These are phyloP conservation scores for Globisporangium nagaii DNA, from an alignment of 352 stramenopile species.

Conservation along the genomic window DNA sequence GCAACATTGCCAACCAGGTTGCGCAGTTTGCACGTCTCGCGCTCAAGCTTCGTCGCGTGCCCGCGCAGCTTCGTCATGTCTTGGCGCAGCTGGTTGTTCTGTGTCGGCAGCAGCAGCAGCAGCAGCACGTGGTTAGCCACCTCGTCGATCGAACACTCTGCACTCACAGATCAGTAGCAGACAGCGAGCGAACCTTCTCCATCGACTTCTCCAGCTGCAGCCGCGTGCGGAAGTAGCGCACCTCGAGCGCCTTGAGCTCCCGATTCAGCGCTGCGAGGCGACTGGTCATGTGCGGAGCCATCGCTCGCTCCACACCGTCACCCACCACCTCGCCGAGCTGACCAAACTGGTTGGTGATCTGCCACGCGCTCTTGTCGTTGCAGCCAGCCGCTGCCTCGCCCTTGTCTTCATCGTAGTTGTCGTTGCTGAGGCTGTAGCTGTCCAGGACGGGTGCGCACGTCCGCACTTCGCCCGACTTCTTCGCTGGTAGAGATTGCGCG, in stretches of 20 bases:
- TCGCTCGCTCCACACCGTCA: slow-evolving; percentile 20
- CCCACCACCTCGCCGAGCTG: slow-evolving; percentile 14
- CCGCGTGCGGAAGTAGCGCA: slow-evolving; percentile 73
- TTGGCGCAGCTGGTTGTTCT: slow-evolving; percentile 53
- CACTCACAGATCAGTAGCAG: too few relatives aligned
- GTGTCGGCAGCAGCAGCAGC: neutral
- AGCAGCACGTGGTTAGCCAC: neutral
- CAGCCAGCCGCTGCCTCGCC: neutral
- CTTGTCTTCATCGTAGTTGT: neutral
- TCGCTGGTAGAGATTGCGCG: neutral
- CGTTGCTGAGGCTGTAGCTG: neutral
- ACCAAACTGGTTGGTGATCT: slow-evolving; percentile 13
- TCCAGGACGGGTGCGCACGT: neutral
- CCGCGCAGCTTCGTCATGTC: slow-evolving; percentile 39
- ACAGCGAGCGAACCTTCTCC: slow-evolving; percentile 36
- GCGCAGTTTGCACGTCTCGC: slow-evolving; percentile 60
- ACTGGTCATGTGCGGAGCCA: slow-evolving; percentile 39
- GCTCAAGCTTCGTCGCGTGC: slow-evolving; percentile 38
- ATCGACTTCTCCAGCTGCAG: slow-evolving; percentile 60
- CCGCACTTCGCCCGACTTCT: neutral
- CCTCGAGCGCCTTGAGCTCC: slow-evolving; percentile 68
- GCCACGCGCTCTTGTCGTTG: neutral
- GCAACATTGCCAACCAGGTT: slow-evolving; percentile 27
- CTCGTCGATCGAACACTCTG: too few relatives aligned
- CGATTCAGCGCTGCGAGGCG: slow-evolving; percentile 56